A percentile compares a stretch with the other conserved stretches of the same genome.
phyloP scores from a whole-genome alignment of 148 eudicot genomes.

The Rhododendron henanense region DNA sequence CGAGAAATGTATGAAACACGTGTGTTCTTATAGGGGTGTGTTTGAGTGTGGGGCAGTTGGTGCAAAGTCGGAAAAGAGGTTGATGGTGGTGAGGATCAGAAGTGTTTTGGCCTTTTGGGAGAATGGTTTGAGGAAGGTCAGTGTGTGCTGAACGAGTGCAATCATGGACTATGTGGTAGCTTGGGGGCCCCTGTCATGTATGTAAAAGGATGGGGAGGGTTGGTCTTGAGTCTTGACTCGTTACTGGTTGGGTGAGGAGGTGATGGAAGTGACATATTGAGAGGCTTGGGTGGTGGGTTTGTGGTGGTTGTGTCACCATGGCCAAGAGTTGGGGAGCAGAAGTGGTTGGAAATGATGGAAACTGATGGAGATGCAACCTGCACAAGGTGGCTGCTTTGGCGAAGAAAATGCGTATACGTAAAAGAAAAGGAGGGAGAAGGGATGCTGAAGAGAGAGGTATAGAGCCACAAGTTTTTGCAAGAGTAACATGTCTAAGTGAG shows the following conservation, averaged over 20 bases:
- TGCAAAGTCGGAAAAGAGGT: neutral
- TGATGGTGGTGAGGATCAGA: neutral
- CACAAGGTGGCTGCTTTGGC: neutral
- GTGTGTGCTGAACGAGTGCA: neutral
- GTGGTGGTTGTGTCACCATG: neutral
- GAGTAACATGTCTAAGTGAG: neutral
- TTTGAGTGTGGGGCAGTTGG: neutral
- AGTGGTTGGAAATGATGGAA: neutral
- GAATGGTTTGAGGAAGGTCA: neutral
- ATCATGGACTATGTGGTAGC: neutral
- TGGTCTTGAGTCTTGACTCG: neutral
- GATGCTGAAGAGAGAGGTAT: neutral
- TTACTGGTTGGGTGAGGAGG: neutral
- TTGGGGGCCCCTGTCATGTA: neutral
- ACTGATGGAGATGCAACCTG: neutral
- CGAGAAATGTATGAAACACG: too few species aligned
- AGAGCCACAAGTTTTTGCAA: neutral
- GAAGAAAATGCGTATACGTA: neutral
- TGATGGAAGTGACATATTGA: neutral
- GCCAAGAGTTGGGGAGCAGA: neutral
- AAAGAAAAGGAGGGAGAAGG: neutral
- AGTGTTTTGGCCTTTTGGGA: neutral
- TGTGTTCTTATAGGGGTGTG: neutral
- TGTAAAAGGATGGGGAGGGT: neutral
- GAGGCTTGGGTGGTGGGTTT: neutral